Evolutionary conservation across 257 asterid species (phyloP).

Genomic region (Avicennia marina): DNA sequence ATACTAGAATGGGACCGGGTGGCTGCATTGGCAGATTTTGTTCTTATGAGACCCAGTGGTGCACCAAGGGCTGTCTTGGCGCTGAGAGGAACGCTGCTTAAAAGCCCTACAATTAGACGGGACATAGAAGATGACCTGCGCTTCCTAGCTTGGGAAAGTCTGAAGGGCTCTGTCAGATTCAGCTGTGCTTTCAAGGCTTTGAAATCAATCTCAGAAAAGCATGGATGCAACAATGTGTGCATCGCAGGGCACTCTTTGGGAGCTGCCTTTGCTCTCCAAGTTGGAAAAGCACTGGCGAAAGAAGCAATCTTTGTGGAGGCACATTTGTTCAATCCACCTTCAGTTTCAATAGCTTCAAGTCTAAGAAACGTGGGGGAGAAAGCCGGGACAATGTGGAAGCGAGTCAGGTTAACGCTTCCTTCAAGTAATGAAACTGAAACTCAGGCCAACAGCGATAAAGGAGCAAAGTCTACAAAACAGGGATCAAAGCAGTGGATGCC

Average conservation of each 20-base stretch:
- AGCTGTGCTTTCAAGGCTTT: constrained; percentile 46
- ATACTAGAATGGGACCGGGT: constrained; percentile 91
- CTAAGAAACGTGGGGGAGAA: constrained; percentile 65
- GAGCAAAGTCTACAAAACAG: constrained; percentile 18
- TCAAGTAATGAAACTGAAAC: constrained; percentile 23
- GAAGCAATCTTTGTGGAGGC: constrained; percentile 87
- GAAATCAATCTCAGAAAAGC: constrained; percentile 49
- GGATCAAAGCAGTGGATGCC: constrained; percentile 84
- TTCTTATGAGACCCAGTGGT: constrained; percentile 75
- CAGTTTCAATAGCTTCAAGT: constrained; percentile 83
- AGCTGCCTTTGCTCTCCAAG: constrained; percentile 96
- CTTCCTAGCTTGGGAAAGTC: constrained; percentile 86
- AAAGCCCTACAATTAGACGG: constrained; percentile 74
- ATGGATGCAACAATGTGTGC: constrained; percentile 72
- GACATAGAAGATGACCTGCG: constrained; percentile 93
- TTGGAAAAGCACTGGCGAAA: constrained; percentile 91
- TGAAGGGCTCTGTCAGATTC: constrained; percentile 88
- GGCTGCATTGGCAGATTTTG: constrained; percentile 76
- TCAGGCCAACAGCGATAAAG: constrained; percentile 20
- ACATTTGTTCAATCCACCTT: constrained; percentile 95
- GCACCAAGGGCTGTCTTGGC: constrained; percentile 88
- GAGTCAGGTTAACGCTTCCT: constrained; percentile 62
- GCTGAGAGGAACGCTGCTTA: constrained; percentile 81
- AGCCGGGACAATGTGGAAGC: constrained; percentile 71
- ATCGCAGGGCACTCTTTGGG: constrained; percentile 91